Base-by-base conservation (phyloP, 2,329 filamentous ascomycete species). In the Beauveria medogensis region DNA sequence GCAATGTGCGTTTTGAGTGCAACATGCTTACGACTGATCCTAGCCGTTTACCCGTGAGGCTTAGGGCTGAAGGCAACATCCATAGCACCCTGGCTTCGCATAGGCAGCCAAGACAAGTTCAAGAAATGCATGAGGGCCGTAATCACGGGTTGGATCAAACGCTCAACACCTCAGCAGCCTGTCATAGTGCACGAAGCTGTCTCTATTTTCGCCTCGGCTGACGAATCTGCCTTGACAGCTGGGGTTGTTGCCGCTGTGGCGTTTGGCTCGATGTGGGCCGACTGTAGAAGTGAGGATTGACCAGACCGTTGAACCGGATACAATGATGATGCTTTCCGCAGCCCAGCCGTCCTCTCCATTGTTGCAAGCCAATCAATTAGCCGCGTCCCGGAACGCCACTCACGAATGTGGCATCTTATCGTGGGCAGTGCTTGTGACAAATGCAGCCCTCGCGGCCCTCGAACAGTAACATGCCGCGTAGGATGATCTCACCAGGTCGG, bases 211-310 rank as follows among this genome's bases (percentile, higher is more conserved):
- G 20, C 22, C 34, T 34, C 22, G 55, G 55, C 55, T 58, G 55
- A 58, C 22, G 43, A 58, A 51, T 58, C 55, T 51, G 55, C 55
- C 55, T 50, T 50, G 55, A 58, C 9, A n/a, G 34, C 44, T 51
- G 16, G 37, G 28, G 26, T 41, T 14, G 16, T 50, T 20, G 44
- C 55, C 55, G 47, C 24, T 14, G 37, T 58, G 55, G 55, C 55
- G 46, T 51, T 43, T 51, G 34, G 30, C 22, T 28, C 55, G n/a
- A 43, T 43, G 55, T 58, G 46, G 55, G 55, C 55, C 55, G 22
- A 22, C 20, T 41, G 4, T 18, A 18, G 20, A 37, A 28, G 44
- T 18, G 28, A 28, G 30, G n/a, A n/a, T 30, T 24, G 26, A 26
- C 5, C 22, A 43, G 16, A 12, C 18, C 43, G 20, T 28, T 40